Base-by-base conservation (phyloP, 2,329 filamentous ascomycete species). In the Trichophyton mentagrophytes region DNA sequence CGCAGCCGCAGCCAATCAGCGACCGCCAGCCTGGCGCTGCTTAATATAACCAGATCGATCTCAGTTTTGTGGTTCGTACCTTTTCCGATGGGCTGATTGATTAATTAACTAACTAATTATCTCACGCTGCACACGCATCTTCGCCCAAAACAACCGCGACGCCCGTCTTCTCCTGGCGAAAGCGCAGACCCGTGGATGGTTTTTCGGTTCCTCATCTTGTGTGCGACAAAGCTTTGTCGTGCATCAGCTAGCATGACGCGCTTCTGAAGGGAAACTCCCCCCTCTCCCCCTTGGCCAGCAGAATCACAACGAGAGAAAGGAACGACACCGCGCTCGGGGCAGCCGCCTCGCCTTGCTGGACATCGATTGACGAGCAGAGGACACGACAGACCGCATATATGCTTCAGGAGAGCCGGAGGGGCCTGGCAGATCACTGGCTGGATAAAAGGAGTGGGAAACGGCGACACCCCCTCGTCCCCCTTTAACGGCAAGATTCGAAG, bases 1-100 rank as follows among this genome's bases (percentile, higher is more conserved):
- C 51, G 25, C 51, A 55, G 13, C 51, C 51, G 51, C 51, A n/a
- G 51, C 51, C 51, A 55, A 55, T 55, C 51, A 55, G 22, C 22
- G 33, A 15, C 27, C 51, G 51, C 51, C 51, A 55, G 15, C 51
- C 51, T 33, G 51, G 20, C 51, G 51, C 51, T 55, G 51, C 5
- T 33, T 36, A n/a, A 36, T 27, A 38, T 13, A 38, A 6, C 9
- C 15, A 36, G 46, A 51, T 51, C 46, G 46, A 51, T 51, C 46
- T 55, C 51, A 55, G n/a, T 38, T 36, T 38, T 38, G 33, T 38
- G 33, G 33, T 13, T 38, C 33, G 33, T 38, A 11, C 33, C 33
- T 38, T 38, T 38, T 38, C 8, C 33, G 33, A 38, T 38, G 33
- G 33, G 33, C 33, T 38, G 11, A 38, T 38, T 38, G 13, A 38